Conservation (phyloP, 345 rosid genomes). For the Hypericum perforatum region DNA sequence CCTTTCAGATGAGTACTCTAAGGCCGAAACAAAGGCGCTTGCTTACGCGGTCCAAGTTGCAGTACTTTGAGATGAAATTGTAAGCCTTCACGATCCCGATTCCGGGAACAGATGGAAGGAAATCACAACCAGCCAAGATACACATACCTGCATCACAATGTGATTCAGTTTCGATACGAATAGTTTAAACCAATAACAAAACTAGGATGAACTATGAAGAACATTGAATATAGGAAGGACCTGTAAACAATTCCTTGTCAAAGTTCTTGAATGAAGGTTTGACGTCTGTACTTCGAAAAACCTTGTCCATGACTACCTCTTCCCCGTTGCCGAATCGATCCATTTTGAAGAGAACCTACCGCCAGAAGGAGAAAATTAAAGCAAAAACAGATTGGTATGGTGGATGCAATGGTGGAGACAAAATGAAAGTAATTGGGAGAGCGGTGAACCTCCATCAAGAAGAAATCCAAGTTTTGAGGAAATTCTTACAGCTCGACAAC, state of each 20-base stretch:
- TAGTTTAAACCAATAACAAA: too few relatives aligned
- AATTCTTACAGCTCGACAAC: slow-evolving; percentile 87
- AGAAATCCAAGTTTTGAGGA: slow-evolving; percentile 21
- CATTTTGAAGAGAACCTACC: slow-evolving; percentile 76
- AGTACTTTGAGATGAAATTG: slow-evolving; percentile 57
- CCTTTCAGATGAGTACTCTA: too few relatives aligned
- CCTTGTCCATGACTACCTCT: slow-evolving; percentile 50
- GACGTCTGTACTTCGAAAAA: slow-evolving; percentile 36
- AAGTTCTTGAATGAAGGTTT: slow-evolving; percentile 60
- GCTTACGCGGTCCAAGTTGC: slow-evolving; percentile 72
- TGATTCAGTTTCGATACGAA: not conserved
- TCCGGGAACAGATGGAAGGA: slow-evolving; percentile 84
- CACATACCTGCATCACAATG: slow-evolving; percentile 61
- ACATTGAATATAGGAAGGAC: slow-evolving; percentile 21
- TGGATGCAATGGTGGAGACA: slow-evolving; percentile 10
- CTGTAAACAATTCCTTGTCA: slow-evolving; percentile 47
- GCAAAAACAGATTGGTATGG: slow-evolving; percentile 2
- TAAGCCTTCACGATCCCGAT: slow-evolving; percentile 74
- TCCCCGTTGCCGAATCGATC: slow-evolving; percentile 79
- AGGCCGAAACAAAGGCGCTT: not conserved
- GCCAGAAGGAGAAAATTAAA: slow-evolving; percentile 19
- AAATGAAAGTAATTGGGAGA: slow-evolving; percentile 12
- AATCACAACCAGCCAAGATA: slow-evolving; percentile 90
- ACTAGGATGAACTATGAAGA: not conserved
- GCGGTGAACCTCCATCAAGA: slow-evolving; percentile 23